A percentile compares a stretch with the other conserved stretches of the same genome.
Evolutionary conservation across 179 eudicot genomes (phyloP).

Genomic region (Patellifolia procumbens): DNA sequence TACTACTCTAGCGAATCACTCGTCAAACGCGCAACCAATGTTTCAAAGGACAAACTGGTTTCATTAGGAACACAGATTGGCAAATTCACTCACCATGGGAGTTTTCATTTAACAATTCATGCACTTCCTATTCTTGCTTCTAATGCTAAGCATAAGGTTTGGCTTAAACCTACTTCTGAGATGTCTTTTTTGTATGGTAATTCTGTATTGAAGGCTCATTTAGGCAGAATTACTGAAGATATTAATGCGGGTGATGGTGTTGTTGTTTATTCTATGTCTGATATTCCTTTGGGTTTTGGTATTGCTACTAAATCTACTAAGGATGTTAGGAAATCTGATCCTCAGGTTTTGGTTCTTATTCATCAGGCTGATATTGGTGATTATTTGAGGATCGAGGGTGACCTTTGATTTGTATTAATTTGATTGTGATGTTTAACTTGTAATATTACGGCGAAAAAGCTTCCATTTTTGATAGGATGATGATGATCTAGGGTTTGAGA

Average conservation of each 20-base stretch:
- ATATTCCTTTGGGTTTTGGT: constrained; percentile 79
- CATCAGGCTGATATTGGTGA: constrained; percentile 45
- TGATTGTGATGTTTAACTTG: no score
- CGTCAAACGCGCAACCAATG: constrained; percentile 80
- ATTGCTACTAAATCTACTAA: constrained; percentile 63
- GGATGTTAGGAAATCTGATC: constrained; percentile 69
- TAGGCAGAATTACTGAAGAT: constrained; percentile 80
- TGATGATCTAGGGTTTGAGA: no score
- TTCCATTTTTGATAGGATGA: no score
- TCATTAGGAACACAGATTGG: constrained; percentile 68
- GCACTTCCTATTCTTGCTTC: constrained; percentile 55
- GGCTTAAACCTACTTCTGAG: constrained; percentile 86
- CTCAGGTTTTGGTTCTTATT: constrained; percentile 73
- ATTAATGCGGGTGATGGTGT: constrained; percentile 64
- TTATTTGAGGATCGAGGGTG: no score
- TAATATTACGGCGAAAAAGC: no score
- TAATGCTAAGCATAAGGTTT: constrained; percentile 82
- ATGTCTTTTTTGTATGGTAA: constrained; percentile 84
- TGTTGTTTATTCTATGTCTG: constrained; percentile 77
- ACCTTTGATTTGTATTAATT: no score
- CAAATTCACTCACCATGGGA: constrained; percentile 66
- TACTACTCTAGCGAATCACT: constrained; percentile 74
- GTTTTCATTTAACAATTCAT: constrained; percentile 70
- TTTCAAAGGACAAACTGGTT: constrained; percentile 61
- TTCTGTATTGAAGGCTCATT: constrained; percentile 70